A percentile compares a stretch with the other conserved stretches of the same genome.
Conservation (phyloP, 495 filamentous ascomycete genomes). For the Parathielavia appendiculata region DNA sequence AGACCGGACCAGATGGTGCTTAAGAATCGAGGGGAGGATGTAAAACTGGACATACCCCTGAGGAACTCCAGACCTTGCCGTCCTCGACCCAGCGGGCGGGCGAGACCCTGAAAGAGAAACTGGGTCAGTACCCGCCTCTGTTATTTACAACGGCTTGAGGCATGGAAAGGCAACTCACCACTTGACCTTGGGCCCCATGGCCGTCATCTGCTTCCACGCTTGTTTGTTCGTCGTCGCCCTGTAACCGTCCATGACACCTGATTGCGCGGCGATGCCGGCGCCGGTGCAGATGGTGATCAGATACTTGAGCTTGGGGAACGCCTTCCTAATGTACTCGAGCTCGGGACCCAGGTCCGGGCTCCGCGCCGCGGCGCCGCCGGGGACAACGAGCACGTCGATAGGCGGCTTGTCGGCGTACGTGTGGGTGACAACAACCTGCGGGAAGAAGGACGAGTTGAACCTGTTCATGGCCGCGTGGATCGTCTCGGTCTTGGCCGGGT, state of each 20-base stretch:
- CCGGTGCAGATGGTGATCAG: slow-evolving; percentile 54
- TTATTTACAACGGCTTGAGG: not conserved
- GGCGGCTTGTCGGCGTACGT: slow-evolving; percentile 36
- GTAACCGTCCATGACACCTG: slow-evolving; percentile 47
- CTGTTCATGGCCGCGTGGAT: slow-evolving; percentile 17
- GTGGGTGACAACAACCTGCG: slow-evolving; percentile 48
- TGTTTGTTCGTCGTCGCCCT: slow-evolving; percentile 56
- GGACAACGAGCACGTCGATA: slow-evolving; percentile 54
- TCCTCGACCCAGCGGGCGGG: slow-evolving; percentile 29
- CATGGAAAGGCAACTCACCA: slow-evolving; percentile 14
- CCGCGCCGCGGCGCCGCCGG: slow-evolving; percentile 50
- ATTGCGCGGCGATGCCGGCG: slow-evolving; percentile 38
- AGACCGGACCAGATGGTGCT: no score
- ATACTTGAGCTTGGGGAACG: slow-evolving; percentile 40
- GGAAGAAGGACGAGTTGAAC: slow-evolving; percentile 27
- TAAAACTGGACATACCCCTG: slow-evolving; percentile 14
- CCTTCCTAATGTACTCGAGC: slow-evolving; percentile 36
- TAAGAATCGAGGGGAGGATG: not conserved
- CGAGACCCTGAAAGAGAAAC: slow-evolving; percentile 17
- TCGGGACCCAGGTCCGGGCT: slow-evolving; percentile 26
- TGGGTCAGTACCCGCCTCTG: not conserved
- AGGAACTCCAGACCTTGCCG: slow-evolving; percentile 29
- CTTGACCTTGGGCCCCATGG: slow-evolving; percentile 21
- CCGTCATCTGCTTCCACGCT: slow-evolving; percentile 41
- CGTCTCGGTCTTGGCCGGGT: slow-evolving; percentile 41